Conservation (phyloP, 768 basidiomycete genomes). For the Inosperma sp. region DNA sequence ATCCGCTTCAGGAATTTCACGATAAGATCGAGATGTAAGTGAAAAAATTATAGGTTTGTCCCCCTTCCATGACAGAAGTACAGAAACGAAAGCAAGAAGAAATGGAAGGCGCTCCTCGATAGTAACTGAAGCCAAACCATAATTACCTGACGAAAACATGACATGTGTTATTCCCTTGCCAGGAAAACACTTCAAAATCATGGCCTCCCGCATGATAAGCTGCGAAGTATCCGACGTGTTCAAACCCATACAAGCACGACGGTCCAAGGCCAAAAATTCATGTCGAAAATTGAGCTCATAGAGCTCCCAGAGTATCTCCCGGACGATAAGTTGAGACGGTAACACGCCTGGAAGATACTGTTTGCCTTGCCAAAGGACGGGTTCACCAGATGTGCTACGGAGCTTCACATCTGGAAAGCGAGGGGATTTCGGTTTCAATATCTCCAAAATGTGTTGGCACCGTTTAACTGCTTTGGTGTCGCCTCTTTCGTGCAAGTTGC, state of each 20-base stretch:
- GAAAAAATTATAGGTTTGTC: neutral
- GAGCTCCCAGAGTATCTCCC: constrained; percentile 1
- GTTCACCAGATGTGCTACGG: neutral
- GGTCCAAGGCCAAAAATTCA: neutral
- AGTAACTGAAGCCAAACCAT: neutral
- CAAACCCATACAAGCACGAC: neutral
- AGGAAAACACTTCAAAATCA: neutral
- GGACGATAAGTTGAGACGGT: neutral
- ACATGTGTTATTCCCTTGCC: neutral
- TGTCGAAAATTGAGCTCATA: constrained; percentile 4
- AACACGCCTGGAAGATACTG: neutral
- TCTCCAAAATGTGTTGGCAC: neutral
- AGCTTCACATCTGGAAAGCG: neutral
- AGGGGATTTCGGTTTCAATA: neutral
- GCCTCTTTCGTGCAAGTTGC: neutral
- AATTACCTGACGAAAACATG: neutral
- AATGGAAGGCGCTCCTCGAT: neutral
- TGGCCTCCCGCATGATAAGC: neutral
- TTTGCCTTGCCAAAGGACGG: neutral
- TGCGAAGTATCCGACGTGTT: neutral
- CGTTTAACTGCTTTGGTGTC: neutral
- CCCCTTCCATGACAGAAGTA: constrained; percentile 3
- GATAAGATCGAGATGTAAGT: neutral
- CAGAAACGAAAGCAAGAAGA: neutral
- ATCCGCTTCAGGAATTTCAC: neutral